Evolutionary conservation across 2,329 filamentous ascomycete species (phyloP).

Genomic region (Botrytis fragariae): DNA sequence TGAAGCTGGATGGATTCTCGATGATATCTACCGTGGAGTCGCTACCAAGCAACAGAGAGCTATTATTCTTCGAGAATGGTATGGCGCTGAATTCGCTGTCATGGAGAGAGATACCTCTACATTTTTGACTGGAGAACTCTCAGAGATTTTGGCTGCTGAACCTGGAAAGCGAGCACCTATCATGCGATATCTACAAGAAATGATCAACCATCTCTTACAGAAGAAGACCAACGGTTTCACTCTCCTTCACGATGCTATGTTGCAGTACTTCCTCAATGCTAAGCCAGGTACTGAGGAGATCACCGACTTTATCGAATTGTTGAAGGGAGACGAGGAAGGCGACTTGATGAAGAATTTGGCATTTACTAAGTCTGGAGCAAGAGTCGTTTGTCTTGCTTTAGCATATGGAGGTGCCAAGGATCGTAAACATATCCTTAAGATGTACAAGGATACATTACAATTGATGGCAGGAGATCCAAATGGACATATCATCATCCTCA

Average conservation of each 20-base stretch:
- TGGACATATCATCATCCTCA: conserved; percentile 77
- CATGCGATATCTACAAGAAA: conserved; percentile 77
- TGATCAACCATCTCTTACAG: conserved; percentile 90
- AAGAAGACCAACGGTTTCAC: conserved; percentile 98
- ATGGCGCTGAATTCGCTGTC: conserved; percentile 87
- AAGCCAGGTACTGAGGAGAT: conserved; percentile 77
- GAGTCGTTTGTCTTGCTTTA: conserved; percentile 76
- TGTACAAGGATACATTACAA: conserved; percentile 86
- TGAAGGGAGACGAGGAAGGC: conserved; percentile 88
- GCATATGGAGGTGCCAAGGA: conserved; percentile 90
- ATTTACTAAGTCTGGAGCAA: conserved; percentile 86
- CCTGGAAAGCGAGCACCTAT: conserved; percentile 86
- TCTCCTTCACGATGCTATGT: conserved; percentile 96
- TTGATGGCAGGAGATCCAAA: conserved; percentile 77
- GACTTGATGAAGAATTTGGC: conserved; percentile 93
- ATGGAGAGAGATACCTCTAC: conserved; percentile 61
- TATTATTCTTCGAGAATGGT: conserved; percentile 87
- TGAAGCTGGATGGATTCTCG: conserved; percentile 95
- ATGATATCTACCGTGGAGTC: conserved; percentile 90
- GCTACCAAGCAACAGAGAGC: conserved; percentile 85
- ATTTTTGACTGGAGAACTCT: conserved; percentile 59
- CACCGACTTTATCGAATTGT: conserved; percentile 80
- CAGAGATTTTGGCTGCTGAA: conserved; percentile 68
- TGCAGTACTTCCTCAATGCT: conserved; percentile 87
- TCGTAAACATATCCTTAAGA: conserved; percentile 81